phyloP scores from a whole-genome alignment of 2,329 filamentous ascomycete genomes.

The Myriosclerotinia scirpicola region DNA sequence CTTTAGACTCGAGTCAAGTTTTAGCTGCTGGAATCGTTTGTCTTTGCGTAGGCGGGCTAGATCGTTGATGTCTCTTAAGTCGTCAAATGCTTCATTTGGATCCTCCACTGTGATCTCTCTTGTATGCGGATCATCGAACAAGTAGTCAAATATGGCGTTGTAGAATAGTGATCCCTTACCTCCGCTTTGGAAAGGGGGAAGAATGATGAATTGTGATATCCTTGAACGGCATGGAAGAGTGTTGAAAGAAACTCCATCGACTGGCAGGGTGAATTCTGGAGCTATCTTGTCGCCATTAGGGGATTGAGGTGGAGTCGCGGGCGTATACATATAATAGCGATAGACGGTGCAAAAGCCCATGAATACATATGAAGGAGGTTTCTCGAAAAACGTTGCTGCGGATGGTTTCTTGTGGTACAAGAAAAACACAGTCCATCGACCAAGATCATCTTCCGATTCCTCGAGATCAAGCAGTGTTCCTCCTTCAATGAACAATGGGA shows the following conservation, averaged over 20 bases:
- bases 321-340: constrained; percentile 70
- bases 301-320: constrained; percentile 47
- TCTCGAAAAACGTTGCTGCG: constrained; percentile 40
- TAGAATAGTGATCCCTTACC: constrained; percentile 83
- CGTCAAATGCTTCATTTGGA: constrained; percentile 82
- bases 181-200: constrained; percentile 80
- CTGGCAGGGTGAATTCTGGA: constrained; percentile 47
- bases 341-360: constrained; percentile 91
- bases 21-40: constrained; percentile 57
- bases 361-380: constrained; percentile 67
- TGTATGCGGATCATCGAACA: constrained; percentile 61
- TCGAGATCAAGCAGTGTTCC: constrained; percentile 73
- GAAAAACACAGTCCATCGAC: constrained; percentile 91
- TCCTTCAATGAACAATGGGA: constrained; percentile 88
- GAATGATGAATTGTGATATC: constrained; percentile 89
- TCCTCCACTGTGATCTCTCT: constrained; percentile 91
- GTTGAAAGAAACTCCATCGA: constrained; percentile 46
- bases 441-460: constrained; percentile 65
- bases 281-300: constrained; percentile 39
- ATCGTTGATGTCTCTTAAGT: constrained; percentile 74
- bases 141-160: constrained; percentile 70
- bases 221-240: constrained; percentile 74
- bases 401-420: constrained; percentile 66
- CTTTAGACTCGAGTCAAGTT: constrained; percentile 52
- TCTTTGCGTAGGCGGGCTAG: constrained; percentile 61